A percentile compares a stretch with the other conserved stretches of the same genome.
These are phyloP conservation scores for Saccharum officinarum DNA, from an alignment of 176 grass and related monocot genomes.

Conservation along the genomic window DNA sequence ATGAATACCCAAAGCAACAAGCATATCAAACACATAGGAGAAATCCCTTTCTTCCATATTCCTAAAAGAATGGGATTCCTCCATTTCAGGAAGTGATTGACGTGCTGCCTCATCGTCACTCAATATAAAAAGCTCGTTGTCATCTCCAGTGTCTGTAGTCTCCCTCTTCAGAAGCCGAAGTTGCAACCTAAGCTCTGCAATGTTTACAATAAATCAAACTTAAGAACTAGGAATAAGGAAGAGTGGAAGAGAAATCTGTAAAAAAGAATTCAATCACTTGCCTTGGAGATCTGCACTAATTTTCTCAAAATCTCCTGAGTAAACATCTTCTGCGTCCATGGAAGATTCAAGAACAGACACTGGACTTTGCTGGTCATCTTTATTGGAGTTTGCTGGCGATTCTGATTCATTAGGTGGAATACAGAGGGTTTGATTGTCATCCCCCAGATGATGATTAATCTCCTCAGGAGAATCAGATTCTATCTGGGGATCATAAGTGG, in stretches of 20 bases:
- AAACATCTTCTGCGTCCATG: constrained; percentile 64
- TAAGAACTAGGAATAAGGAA: constrained; percentile 6
- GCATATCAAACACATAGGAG: constrained; percentile 75
- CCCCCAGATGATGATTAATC: constrained; percentile 12
- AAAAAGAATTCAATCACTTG: constrained; percentile 37
- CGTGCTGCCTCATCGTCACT: constrained; percentile 63
- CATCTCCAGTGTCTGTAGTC: constrained; percentile 48
- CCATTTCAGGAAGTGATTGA: constrained; percentile 46
- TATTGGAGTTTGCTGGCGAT: constrained; percentile 40
- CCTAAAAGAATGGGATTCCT: constrained; percentile 49
- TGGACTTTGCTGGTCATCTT: constrained; percentile 81
- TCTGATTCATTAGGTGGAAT: constrained; percentile 35
- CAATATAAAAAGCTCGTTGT: constrained; percentile 26
- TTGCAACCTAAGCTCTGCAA: constrained; percentile 90
- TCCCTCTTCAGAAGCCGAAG: constrained; percentile 87
- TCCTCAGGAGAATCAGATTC: constrained; percentile 26
- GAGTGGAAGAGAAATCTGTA: not conserved
- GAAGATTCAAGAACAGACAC: constrained; percentile 86
- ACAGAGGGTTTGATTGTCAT: constrained; percentile 25
- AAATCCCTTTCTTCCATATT: constrained; percentile 89
- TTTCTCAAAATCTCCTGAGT: constrained; percentile 89
- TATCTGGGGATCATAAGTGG: not conserved
- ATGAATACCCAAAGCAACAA: constrained; percentile 54
- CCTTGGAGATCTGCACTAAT: constrained; percentile 97
- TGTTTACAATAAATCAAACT: constrained; percentile 39